phyloP scores from a whole-genome alignment of 1,284 basidiomycete species.

The Vanrija humicola region DNA sequence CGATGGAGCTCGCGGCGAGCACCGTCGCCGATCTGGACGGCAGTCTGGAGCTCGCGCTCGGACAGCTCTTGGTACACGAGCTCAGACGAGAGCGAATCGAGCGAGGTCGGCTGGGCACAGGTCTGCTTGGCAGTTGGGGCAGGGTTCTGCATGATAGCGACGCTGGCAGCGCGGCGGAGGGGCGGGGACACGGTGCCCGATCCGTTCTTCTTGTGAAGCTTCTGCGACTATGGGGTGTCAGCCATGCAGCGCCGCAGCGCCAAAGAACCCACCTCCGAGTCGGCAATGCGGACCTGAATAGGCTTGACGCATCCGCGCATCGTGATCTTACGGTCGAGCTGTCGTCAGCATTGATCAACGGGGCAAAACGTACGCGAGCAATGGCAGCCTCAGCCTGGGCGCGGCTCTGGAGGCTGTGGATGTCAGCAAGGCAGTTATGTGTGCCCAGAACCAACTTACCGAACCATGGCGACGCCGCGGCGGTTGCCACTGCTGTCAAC shows the following conservation, averaged over 20 bases:
- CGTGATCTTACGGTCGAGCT: conserved; percentile 30
- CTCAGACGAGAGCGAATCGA: too few relatives aligned
- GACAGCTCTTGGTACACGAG: too few relatives aligned
- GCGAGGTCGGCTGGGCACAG: too few relatives aligned
- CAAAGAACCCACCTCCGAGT: conserved; percentile 31
- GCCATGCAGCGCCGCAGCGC: background rate
- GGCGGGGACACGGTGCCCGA: background rate
- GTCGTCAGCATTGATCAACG: background rate
- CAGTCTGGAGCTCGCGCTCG: background rate
- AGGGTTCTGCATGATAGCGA: background rate
- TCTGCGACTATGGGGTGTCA: conserved; percentile 20
- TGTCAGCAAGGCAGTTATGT: background rate
- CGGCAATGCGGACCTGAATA: conserved; percentile 38
- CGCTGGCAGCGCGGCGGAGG: background rate
- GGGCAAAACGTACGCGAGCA: conserved; percentile 14
- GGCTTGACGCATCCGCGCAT: conserved; percentile 22
- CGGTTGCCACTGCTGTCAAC: conserved; percentile 29
- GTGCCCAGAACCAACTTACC: conserved; percentile 15
- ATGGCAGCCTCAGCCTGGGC: conserved; percentile 37
- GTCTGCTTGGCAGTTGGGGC: too few relatives aligned
- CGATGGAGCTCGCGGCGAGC: too few relatives aligned
- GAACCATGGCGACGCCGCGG: conserved; percentile 34
- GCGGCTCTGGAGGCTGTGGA: conserved; percentile 20
- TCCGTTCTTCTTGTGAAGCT: conserved; percentile 20
- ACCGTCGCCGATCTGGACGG: too few relatives aligned